Evolutionary conservation across 139 green algal genomes (phyloP).

Genomic region (Chlorella sp.): DNA sequence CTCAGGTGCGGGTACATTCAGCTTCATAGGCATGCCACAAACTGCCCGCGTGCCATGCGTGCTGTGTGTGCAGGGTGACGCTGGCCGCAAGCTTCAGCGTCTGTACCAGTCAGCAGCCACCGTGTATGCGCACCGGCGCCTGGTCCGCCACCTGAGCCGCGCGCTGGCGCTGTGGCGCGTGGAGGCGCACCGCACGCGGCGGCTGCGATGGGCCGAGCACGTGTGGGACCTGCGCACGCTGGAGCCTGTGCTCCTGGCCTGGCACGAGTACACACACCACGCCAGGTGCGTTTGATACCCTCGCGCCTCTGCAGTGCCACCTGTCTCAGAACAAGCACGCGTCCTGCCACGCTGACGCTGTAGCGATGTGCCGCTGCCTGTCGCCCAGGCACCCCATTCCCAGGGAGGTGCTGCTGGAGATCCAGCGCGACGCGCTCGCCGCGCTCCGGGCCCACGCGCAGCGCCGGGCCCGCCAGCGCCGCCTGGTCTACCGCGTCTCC

Average conservation of each 20-base stretch:
- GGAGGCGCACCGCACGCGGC: conserved; percentile 10
- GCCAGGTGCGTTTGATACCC: no score
- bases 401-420: not conserved
- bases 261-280: conserved; percentile 6
- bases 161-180: conserved; percentile 17
- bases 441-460: not conserved
- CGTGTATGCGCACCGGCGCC: not conserved
- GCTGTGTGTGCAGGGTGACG: conserved; percentile 16
- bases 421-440: not conserved
- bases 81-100: conserved; percentile 9
- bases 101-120: conserved; percentile 7
- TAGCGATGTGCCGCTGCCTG: no score
- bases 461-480: not conserved
- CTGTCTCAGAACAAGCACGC: no score
- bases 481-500: not conserved
- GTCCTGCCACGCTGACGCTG: no score
- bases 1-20: no score
- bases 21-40: no score
- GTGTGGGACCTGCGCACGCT: conserved; percentile 15
- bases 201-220: conserved; percentile 8
- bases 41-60: no score
- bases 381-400: not conserved
- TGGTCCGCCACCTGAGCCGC: conserved; percentile 6
- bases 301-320: no score
- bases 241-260: conserved; percentile 5